Percentiles rank a stretch among this genome's conserved stretches.
Conservation (phyloP, 768 basidiomycete species). For the Cantharellus anzutake region DNA sequence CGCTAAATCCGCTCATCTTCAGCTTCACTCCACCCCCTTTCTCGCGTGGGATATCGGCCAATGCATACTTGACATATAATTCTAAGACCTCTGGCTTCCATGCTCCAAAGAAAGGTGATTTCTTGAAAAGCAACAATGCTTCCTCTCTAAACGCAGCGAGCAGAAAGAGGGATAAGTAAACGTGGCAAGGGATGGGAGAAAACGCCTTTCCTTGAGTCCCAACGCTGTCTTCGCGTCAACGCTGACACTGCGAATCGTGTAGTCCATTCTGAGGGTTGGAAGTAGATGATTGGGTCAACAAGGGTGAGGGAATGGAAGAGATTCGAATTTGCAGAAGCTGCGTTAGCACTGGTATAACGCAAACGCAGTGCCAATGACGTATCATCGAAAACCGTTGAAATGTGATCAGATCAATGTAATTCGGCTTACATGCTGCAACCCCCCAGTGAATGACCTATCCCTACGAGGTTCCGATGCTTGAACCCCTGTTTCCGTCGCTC, state of each 20-base stretch:
- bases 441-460: conserved; percentile 71
- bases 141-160: conserved; percentile 29
- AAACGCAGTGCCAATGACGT: neutral
- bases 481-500: conserved; percentile 32
- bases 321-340: conserved; percentile 38
- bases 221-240: neutral
- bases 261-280: neutral
- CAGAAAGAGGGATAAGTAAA: no score
- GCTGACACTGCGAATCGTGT: conserved; percentile 1
- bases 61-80: conserved; percentile 41
- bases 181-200: conserved; percentile 9
- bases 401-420: conserved; percentile 8
- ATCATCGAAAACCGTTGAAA: neutral
- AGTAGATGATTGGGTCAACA: conserved; percentile 54
- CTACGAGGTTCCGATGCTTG: conserved; percentile 34
- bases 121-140: conserved; percentile 29
- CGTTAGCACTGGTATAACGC: conserved; percentile 30
- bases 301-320: conserved; percentile 58
- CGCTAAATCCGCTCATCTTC: conserved; percentile 44
- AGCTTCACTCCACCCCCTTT: conserved; percentile 29
- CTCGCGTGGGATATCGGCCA: conserved; percentile 19
- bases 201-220: conserved; percentile 36
- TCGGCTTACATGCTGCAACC: conserved; percentile 49
- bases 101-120: conserved; percentile 43
- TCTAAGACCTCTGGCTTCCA: conserved; percentile 51